Evolutionary conservation across 805 yeast species (phyloP).

Genomic region (Candida railenensis): DNA sequence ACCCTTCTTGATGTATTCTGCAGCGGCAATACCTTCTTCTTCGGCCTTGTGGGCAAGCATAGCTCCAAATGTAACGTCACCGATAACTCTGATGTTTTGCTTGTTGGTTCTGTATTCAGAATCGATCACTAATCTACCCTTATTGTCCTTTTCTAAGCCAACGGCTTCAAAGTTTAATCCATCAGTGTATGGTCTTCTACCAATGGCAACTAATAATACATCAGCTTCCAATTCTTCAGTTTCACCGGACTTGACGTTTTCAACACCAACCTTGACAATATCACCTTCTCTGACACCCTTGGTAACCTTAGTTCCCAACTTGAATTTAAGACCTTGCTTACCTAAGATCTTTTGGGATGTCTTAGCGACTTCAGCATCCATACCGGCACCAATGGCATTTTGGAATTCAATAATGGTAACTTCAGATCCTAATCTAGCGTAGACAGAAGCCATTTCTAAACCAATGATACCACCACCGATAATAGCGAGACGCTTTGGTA

Average conservation of each 20-base stretch:
- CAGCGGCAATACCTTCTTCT: conserved; percentile 99
- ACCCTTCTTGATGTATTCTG: conserved; percentile 87
- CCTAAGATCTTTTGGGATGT: conserved; percentile 82
- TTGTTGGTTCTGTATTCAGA: conserved; percentile 88
- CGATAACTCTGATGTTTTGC: conserved; percentile 94
- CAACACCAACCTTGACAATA: conserved; percentile 79
- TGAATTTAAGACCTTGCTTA: conserved; percentile 95
- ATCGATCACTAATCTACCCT: conserved; percentile 93
- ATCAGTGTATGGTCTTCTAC: conserved; percentile 95
- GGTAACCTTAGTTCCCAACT: conserved; percentile 86
- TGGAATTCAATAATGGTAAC: conserved; percentile 94
- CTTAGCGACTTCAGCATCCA: conserved; percentile 96
- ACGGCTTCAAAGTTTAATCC: conserved; percentile 86
- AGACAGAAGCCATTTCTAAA: conserved; percentile 98
- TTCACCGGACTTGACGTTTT: conserved; percentile 84
- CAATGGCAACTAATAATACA: conserved; percentile 93
- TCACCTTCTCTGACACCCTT: conserved; percentile 89
- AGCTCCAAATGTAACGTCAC: conserved; percentile 98
- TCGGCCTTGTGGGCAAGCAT: conserved; percentile 99
- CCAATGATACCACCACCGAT: conserved; percentile 99
- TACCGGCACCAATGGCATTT: conserved; percentile 92
- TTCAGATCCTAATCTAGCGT: conserved; percentile 91
- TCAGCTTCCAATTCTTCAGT: conserved; percentile 82
- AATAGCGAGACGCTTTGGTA: conserved; percentile 88
- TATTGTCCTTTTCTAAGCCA: conserved; percentile 88